phyloP scores from a whole-genome alignment of 345 rosid genomes.

The Salix koriyanagi region DNA sequence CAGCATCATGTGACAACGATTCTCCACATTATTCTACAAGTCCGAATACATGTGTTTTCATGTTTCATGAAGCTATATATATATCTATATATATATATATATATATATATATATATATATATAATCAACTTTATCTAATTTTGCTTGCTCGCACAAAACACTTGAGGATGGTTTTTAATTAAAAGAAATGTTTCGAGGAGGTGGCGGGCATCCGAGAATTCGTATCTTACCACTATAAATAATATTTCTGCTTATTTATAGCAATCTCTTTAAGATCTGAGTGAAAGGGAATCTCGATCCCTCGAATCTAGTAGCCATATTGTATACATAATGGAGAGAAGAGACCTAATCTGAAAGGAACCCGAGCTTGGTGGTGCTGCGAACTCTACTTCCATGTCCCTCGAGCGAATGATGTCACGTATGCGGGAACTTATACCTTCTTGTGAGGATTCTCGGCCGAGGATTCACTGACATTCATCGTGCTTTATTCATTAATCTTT shows the following conservation, averaged over 20 bases:
- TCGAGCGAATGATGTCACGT: not conserved
- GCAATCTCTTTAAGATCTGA: not conserved
- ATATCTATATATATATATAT: not conserved
- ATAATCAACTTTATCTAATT: not conserved
- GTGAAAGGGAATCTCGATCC: not conserved
- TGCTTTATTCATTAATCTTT: not conserved
- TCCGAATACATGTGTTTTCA: not conserved
- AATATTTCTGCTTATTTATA: not conserved
- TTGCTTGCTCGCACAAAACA: not conserved
- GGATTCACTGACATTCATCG: not conserved
- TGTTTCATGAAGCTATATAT: too few species aligned
- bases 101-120: not conserved
- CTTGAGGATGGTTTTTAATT: not conserved
- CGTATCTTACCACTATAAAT: not conserved
- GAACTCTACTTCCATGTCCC: not conserved
- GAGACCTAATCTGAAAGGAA: not conserved
- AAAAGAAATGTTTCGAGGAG: not conserved
- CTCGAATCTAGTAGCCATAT: not conserved
- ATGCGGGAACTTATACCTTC: not conserved
- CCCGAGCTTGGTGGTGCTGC: not conserved
- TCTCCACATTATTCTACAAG: constrained; percentile 14
- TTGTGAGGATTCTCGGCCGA: not conserved
- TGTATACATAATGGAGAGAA: not conserved
- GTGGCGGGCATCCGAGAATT: not conserved
- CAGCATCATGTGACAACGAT: constrained; percentile 13